phyloP scores from a whole-genome alignment of 2,329 filamentous ascomycete species.

The Lachnellula occidentalis region DNA sequence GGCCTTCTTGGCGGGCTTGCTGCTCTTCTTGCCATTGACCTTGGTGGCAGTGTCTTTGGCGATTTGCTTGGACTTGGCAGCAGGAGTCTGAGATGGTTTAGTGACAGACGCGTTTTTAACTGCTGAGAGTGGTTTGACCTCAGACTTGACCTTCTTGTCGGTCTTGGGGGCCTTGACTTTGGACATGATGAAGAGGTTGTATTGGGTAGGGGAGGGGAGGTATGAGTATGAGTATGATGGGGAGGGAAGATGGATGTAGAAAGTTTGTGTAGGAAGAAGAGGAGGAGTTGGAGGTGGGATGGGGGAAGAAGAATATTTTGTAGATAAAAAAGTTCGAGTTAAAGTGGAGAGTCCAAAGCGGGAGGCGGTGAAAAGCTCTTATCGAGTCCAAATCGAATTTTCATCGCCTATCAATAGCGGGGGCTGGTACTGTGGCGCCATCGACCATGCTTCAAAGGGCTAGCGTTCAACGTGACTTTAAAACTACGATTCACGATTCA shows the following conservation, averaged over 20 bases:
- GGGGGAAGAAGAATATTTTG: conserved; percentile 12
- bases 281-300: conserved; percentile 5
- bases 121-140: conserved; percentile 43
- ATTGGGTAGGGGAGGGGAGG: background rate
- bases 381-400: conserved; percentile 17
- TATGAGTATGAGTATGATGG: background rate
- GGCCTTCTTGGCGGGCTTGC: conserved; percentile 39
- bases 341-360: background rate
- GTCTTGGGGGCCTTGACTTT: conserved; percentile 61
- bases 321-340: background rate
- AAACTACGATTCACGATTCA: background rate
- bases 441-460: background rate
- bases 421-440: conserved; percentile 1
- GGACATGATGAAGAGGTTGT: conserved; percentile 47
- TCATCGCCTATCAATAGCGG: conserved; percentile 21
- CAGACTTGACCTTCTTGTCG: conserved; percentile 43
- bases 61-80: conserved; percentile 61
- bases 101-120: conserved; percentile 63
- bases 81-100: conserved; percentile 61
- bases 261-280: background rate
- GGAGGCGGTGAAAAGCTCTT: conserved; percentile 26
- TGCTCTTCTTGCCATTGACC: conserved; percentile 36
- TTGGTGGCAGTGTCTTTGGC: conserved; percentile 49
- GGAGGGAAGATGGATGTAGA: conserved; percentile 6
- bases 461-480: conserved; percentile 7